Conservation (phyloP, 768 basidiomycete genomes). For the Pleurotus salmoneostramineus region DNA sequence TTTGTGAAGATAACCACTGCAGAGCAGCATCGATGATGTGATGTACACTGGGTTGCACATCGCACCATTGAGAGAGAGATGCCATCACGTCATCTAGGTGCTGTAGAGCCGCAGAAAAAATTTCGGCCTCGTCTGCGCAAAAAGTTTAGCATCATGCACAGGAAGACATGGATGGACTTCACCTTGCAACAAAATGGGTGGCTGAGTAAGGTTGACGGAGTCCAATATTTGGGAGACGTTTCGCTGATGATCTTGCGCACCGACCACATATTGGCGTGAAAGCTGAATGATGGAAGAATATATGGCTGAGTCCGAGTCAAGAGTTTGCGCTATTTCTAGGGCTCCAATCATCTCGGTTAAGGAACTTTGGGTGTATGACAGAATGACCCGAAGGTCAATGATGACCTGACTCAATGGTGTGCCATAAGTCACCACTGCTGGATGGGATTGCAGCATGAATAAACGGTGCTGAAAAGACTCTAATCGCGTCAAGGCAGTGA, state of each 20-base stretch:
- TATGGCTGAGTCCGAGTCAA: background rate
- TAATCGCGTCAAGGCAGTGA: slow-evolving; percentile 19
- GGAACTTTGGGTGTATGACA: slow-evolving; percentile 28
- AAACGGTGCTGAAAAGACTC: slow-evolving; percentile 24
- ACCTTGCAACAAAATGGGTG: background rate
- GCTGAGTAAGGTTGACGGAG: background rate
- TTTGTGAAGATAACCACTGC: slow-evolving; percentile 21
- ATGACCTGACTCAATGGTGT: background rate
- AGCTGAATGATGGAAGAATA: background rate
- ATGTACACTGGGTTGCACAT: slow-evolving; percentile 19
- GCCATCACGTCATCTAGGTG: background rate
- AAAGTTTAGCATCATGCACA: background rate
- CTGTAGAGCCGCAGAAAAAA: background rate
- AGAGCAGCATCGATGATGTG: slow-evolving; percentile 29
- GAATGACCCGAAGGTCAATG: slow-evolving; percentile 14
- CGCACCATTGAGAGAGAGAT: slow-evolving; percentile 22
- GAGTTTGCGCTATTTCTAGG: slow-evolving; percentile 21
- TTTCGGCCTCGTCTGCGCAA: background rate
- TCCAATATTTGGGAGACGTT: background rate
- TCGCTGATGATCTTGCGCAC: background rate
- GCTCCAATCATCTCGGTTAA: slow-evolving; percentile 33
- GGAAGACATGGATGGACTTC: background rate
- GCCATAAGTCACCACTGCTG: slow-evolving; percentile 18
- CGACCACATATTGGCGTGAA: background rate
- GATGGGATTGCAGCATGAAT: slow-evolving; percentile 15